Evolutionary conservation across 306 rosid genomes (phyloP).

Genomic region (Glycine soja): DNA sequence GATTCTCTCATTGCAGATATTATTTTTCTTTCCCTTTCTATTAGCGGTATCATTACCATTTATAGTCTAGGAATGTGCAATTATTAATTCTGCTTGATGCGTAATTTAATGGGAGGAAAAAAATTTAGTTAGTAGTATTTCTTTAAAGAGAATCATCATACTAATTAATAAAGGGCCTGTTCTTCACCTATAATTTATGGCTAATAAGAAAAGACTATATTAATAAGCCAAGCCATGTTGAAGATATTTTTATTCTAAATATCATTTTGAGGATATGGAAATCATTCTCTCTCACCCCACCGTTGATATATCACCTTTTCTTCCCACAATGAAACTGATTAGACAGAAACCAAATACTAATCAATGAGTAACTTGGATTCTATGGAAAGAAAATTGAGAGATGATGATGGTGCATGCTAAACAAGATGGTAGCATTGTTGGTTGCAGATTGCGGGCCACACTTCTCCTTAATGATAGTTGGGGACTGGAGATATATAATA

Average conservation of each 20-base stretch:
- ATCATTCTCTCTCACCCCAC: constrained; percentile 49
- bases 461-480: constrained; percentile 34
- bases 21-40: too few relatives aligned
- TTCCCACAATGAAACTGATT: neutral
- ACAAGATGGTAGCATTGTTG: constrained; percentile 38
- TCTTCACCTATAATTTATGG: constrained; percentile 18
- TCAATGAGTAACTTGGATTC: constrained; percentile 28
- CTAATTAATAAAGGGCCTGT: neutral
- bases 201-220: neutral
- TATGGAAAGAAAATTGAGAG: constrained; percentile 14
- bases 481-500: neutral
- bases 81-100: too few relatives aligned
- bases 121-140: too few relatives aligned
- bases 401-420: constrained; percentile 13
- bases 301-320: constrained; percentile 46
- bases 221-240: constrained; percentile 32
- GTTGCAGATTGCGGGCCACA: constrained; percentile 43
- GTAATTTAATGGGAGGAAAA: too few relatives aligned
- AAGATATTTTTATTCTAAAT: constrained; percentile 54
- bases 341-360: too few relatives aligned
- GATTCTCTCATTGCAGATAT: neutral
- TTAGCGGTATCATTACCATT: too few relatives aligned
- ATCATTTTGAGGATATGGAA: constrained; percentile 56
- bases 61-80: too few relatives aligned
- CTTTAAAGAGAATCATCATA: too few relatives aligned